Evolutionary conservation across 768 basidiomycete genomes (phyloP).

Genomic region (Collybia sp.): DNA sequence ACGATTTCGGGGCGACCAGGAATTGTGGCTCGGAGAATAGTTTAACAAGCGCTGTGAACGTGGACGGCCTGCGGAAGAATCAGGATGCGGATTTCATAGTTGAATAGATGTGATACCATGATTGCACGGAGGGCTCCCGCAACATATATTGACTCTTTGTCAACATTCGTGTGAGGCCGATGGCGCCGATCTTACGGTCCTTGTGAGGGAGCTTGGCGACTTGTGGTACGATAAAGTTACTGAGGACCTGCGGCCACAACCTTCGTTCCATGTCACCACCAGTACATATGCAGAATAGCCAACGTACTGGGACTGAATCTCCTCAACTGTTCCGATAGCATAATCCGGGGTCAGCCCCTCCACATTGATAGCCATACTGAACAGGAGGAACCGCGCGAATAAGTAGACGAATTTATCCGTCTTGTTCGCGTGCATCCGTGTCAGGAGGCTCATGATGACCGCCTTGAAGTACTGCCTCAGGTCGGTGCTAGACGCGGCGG

Average conservation of each 20-base stretch:
- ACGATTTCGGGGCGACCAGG: constrained; percentile 35
- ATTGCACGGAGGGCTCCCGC: constrained; percentile 51
- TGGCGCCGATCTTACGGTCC: constrained; percentile 80
- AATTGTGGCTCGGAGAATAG: constrained; percentile 79
- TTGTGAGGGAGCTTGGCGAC: constrained; percentile 74
- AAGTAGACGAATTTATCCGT: constrained; percentile 85
- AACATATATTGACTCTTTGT: constrained; percentile 72
- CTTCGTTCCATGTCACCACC: constrained; percentile 15
- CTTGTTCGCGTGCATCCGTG: constrained; percentile 81
- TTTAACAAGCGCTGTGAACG: constrained; percentile 66
- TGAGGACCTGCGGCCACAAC: constrained; percentile 77
- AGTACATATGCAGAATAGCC: background rate
- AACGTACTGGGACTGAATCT: constrained; percentile 73
- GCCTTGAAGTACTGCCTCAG: constrained; percentile 74
- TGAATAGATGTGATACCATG: constrained; percentile 46
- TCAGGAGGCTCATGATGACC: constrained; percentile 73
- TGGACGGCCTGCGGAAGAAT: constrained; percentile 48
- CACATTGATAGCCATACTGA: constrained; percentile 69
- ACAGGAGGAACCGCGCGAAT: constrained; percentile 76
- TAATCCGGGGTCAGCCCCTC: constrained; percentile 76
- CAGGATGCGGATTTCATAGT: background rate
- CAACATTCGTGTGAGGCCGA: constrained; percentile 77
- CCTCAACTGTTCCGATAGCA: constrained; percentile 73
- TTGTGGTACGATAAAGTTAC: constrained; percentile 76
- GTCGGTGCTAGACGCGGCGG: constrained; percentile 36